A percentile compares a stretch with the other conserved stretches of the same genome.
These are phyloP conservation scores for Eustoma russellianum DNA, from an alignment of 257 asterid genomes.

Conservation along the genomic window DNA sequence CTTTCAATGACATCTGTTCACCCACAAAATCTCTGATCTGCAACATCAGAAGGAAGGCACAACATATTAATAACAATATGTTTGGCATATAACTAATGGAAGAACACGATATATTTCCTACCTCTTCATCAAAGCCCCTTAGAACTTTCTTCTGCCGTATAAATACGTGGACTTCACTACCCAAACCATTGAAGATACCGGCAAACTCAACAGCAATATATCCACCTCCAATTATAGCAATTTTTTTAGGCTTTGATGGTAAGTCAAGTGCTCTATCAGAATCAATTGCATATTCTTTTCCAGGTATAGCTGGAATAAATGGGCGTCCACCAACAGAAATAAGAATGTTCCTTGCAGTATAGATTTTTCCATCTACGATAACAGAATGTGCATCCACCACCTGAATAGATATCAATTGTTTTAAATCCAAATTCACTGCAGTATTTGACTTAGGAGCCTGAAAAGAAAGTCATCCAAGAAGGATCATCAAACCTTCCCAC, in stretches of 20 bases:
- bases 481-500: conserved; percentile 75
- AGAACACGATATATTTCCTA: conserved; percentile 7
- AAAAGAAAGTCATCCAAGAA: not conserved
- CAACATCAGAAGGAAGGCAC: conserved; percentile 16
- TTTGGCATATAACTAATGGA: not conserved
- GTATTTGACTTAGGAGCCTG: not conserved
- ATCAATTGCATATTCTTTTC: conserved; percentile 80
- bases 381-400: conserved; percentile 86
- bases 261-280: conserved; percentile 97
- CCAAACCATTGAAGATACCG: conserved; percentile 92
- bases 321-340: conserved; percentile 98
- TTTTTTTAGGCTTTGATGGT: conserved; percentile 68
- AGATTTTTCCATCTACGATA: conserved; percentile 74
- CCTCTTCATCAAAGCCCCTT: conserved; percentile 99
- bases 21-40: conserved; percentile 91
- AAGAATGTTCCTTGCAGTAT: conserved; percentile 82
- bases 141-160: conserved; percentile 83
- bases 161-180: conserved; percentile 79
- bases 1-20: conserved; percentile 85
- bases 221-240: conserved; percentile 97
- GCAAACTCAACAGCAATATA: conserved; percentile 99
- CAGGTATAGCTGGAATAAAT: conserved; percentile 90
- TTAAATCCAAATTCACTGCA: conserved; percentile 5
- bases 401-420: conserved; percentile 25
- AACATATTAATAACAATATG: conserved; percentile 9